Base-by-base conservation (phyloP, 148 eudicot genomes). In the Camellia lanceoleosa region DNA sequence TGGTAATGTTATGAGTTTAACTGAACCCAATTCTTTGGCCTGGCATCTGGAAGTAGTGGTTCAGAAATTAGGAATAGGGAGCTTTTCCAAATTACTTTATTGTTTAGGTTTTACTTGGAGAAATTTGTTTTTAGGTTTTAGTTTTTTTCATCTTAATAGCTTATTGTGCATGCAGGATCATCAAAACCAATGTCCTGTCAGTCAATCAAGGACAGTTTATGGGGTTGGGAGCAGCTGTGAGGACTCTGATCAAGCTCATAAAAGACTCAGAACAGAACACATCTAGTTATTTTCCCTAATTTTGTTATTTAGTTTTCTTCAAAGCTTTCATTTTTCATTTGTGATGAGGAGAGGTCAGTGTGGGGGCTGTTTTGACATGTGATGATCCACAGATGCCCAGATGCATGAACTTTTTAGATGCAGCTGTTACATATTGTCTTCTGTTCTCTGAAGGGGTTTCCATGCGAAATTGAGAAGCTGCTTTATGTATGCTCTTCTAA, bases 241-340 rank as follows among this genome's bases (percentile, higher is more conserved):
- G 60, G 71, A 81, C 41, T 82, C 85, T 67, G 80, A 75, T 76
- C 89, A 82, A 63, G 82, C 86, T 61, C 84, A 85, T 73, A 92
- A 93, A 87, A 90, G 93, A 80, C 77, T 83, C 54, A 86, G 85
- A 81, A 79, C 81, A 7, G 83, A 86, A 59, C 82, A 82, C 55
- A 84, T 78, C 87, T 88, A 90, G 86, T 76, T 46, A 54, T 19
- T 14, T 18, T 12, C 42, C 30, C 54, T 44, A n/a, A n/a, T 2
- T 5, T 19, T 0, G 2, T 16, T 44, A 15, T 11, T 30, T 30
- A 20, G 55, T 75, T 49, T 65, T 19, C 41, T 16, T 7, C 19
- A 2, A 2, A 20, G 43, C 18, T 51, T 79, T 58, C 58, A 9
- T 30, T 49, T 18, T 38, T 20, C 52, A 0, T 63, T 49, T 38